Conservation (phyloP, 495 filamentous ascomycete species). For the Neurospora pannonica region DNA sequence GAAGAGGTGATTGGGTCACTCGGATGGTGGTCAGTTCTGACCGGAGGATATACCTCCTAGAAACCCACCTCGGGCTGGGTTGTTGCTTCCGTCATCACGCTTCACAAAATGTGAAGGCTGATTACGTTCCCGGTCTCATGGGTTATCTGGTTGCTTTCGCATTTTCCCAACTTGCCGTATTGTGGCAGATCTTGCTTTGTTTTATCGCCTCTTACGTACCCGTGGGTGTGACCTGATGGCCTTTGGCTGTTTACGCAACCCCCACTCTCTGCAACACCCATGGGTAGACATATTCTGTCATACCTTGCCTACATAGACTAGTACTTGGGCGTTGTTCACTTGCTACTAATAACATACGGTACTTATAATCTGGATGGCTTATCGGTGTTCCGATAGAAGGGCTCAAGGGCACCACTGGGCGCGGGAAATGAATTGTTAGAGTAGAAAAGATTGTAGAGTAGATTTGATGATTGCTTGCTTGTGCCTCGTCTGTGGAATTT, state of each 20-base stretch:
- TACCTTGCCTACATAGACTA: background rate
- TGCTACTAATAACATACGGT: background rate
- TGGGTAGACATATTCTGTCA: too few species aligned
- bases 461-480: background rate
- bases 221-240: too few species aligned
- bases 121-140: background rate
- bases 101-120: background rate
- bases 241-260: too few species aligned
- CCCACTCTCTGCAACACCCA: too few species aligned
- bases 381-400: background rate
- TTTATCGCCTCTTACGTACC: background rate
- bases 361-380: background rate
- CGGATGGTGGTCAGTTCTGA: background rate
- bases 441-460: background rate
- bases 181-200: background rate
- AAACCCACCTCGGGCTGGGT: background rate
- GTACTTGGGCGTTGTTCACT: background rate
- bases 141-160: background rate
- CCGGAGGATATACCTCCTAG: background rate
- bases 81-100: background rate
- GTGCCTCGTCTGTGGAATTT: background rate
- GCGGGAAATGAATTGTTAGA: too few species aligned
- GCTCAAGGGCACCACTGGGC: too few species aligned
- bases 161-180: background rate
- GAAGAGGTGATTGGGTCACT: constrained; percentile 11